Percentiles rank a stretch among this genome's conserved stretches.
These are phyloP conservation scores for Fusarium sp. DNA, from an alignment of 2,329 filamentous ascomycete species.

Conservation along the genomic window DNA sequence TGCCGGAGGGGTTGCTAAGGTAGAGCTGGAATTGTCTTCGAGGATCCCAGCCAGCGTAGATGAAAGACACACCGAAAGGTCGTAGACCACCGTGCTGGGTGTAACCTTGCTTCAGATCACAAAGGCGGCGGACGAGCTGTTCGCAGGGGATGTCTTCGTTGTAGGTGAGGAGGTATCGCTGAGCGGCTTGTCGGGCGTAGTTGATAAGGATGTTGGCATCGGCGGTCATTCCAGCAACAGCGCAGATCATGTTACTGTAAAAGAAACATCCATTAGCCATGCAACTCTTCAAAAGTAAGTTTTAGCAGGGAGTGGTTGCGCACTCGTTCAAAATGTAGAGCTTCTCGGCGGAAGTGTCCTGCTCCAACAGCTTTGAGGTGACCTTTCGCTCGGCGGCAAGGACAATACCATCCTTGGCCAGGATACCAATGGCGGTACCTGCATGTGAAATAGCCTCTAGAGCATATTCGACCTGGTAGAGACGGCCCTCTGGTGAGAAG, in stretches of 20 bases:
- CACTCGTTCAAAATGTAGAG: slow-evolving; percentile 99
- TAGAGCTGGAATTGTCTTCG: slow-evolving; percentile 98
- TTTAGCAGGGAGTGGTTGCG: slow-evolving; percentile 48
- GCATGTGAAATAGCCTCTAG: slow-evolving; percentile 98
- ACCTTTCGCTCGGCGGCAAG: slow-evolving; percentile 98
- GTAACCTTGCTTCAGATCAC: slow-evolving; percentile 98
- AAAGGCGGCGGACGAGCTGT: slow-evolving; percentile 94
- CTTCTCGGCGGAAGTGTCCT: slow-evolving; percentile 99
- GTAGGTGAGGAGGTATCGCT: slow-evolving; percentile 98
- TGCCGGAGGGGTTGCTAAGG: slow-evolving; percentile 97
- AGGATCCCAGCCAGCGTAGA: slow-evolving; percentile 98
- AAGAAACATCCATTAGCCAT: slow-evolving; percentile 16
- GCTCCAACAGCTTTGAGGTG: slow-evolving; percentile 98
- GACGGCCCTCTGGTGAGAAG: slow-evolving; percentile 97
- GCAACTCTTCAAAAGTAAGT: not conserved
- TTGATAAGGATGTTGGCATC: slow-evolving; percentile 99
- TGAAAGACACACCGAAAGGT: slow-evolving; percentile 98
- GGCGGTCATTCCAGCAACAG: slow-evolving; percentile 98
- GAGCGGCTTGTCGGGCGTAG: slow-evolving; percentile 95
- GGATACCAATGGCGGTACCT: slow-evolving; percentile 94
- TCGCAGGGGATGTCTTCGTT: slow-evolving; percentile 99
- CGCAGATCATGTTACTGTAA: slow-evolving; percentile 98
- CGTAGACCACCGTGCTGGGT: slow-evolving; percentile 98
- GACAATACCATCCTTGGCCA: slow-evolving; percentile 98
- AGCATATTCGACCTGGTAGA: slow-evolving; percentile 99